Evolutionary conservation across 495 filamentous ascomycete species (phyloP), one percentile per base, ranked within the genome.

Genomic region (Mytilinidion resinicola): DNA sequence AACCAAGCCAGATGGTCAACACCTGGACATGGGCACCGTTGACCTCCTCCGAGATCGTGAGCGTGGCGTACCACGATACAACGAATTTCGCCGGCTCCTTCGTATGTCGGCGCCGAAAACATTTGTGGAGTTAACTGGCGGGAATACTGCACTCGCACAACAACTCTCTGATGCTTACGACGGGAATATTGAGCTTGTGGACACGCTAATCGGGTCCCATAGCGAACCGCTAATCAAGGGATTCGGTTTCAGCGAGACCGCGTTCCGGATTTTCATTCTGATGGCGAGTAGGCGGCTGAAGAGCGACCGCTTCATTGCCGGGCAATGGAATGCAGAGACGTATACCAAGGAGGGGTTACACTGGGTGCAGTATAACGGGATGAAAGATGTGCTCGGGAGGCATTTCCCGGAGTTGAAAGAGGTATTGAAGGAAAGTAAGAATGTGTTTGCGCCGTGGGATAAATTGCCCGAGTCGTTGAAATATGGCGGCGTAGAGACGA

Each of bases 41-140:
- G 75, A 77, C 55, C 71, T 77, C 59, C 55, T 77, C 9, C 70
- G 75, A 11, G 75, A 77, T 61, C 70, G 75, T 38, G 74, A 76
- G 63, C 70, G 75, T 17, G 75, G 74, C 35, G 71, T 77, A 21
- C 75, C 75, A 6, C 68, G 75, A n/a, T 77, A 77, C 67, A 71
- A 70, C 66, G 39, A 53, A 9, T 77, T 77, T 73, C 69, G 75
- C 0, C 70, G 74, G 0, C 65, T 74, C 41, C 64, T 77, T 43
- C 75, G 69, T 37, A 61, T 77, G 21, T 25, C 53, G 0, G 55
- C 67, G 0, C 62, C 69, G 15, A 60, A 46, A 4, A 68, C 65
- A 6, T 77, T 75, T 42, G 51, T 64, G 9, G 67, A 69, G 14
- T 59, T 77, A 0, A 71, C 72, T 2, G 74, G 73, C 53, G 68